Evolutionary conservation across 2,329 filamentous ascomycete species (phyloP).

Genomic region (Lecanicillium sp.): DNA sequence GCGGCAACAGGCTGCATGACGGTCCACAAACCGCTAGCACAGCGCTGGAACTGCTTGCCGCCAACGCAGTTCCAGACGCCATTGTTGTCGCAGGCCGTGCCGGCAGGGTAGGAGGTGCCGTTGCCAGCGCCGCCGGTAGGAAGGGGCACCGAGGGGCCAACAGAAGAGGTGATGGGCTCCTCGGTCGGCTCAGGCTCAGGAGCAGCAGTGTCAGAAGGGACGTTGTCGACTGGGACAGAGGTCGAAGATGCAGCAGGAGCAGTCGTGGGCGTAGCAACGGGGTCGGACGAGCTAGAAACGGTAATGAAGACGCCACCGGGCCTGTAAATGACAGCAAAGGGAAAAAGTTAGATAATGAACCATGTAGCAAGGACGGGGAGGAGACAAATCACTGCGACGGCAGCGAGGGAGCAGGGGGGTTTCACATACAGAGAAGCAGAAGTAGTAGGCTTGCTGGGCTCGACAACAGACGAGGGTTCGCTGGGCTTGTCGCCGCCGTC

Average conservation of each 20-base stretch:
- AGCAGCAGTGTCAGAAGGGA: conserved; percentile 3
- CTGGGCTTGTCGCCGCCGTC: conserved; percentile 5
- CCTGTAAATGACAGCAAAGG: conserved; percentile 17
- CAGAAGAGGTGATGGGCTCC: conserved; percentile 7
- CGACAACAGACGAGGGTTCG: conserved; percentile 12
- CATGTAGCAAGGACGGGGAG: not conserved
- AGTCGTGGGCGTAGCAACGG: conserved; percentile 10
- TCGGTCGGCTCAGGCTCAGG: not conserved
- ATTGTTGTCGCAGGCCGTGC: conserved; percentile 40
- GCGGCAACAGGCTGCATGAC: conserved; percentile 37
- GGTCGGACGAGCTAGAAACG: conserved; percentile 11
- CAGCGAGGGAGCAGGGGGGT: not conserved
- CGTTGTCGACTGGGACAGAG: conserved; percentile 15
- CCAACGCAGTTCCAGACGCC: conserved; percentile 51
- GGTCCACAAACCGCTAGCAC: conserved; percentile 51
- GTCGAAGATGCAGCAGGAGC: conserved; percentile 16
- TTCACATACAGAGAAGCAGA: conserved; percentile 16
- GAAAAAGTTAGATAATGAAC: not conserved
- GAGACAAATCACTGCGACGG: too few relatives aligned
- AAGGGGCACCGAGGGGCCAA: not conserved
- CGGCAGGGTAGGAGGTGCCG: conserved; percentile 21
- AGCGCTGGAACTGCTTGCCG: conserved; percentile 51
- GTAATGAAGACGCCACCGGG: conserved; percentile 37
- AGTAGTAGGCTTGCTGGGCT: conserved; percentile 12
- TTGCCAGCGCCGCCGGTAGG: conserved; percentile 8